Conservation (phyloP, 805 yeast genomes). For the Yamadazyma laniorum region DNA sequence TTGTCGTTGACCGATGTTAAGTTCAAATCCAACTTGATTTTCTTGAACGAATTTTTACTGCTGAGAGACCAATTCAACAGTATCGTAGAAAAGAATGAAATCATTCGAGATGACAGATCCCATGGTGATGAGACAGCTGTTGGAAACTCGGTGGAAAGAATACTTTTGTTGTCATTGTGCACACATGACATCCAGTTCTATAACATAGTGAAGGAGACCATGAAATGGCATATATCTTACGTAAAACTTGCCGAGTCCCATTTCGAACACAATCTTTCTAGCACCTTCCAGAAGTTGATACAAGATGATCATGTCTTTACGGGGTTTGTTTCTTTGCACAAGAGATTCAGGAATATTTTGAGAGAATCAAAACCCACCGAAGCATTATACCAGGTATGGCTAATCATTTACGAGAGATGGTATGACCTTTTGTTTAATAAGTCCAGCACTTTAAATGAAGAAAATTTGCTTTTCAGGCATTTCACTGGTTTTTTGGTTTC, state of each 20-base stretch:
- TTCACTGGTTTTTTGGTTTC: constrained; percentile 74
- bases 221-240: constrained; percentile 30
- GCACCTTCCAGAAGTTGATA: constrained; percentile 37
- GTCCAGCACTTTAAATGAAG: constrained; percentile 26
- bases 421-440: constrained; percentile 25
- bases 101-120: constrained; percentile 13
- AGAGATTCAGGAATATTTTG: constrained; percentile 48
- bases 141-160: constrained; percentile 32
- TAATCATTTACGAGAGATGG: constrained; percentile 54
- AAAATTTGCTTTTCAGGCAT: constrained; percentile 55
- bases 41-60: constrained; percentile 33
- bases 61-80: constrained; percentile 20
- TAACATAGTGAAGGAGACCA: constrained; percentile 36
- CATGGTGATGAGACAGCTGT: constrained; percentile 11
- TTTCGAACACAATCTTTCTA: constrained; percentile 19
- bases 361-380: constrained; percentile 27
- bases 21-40: constrained; percentile 35
- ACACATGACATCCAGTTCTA: constrained; percentile 45
- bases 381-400: constrained; percentile 38
- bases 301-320: constrained; percentile 58
- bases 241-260: constrained; percentile 5
- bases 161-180: constrained; percentile 37
- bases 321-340: constrained; percentile 73
- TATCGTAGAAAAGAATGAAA: constrained; percentile 14
- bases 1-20: constrained; percentile 34